Base-by-base conservation (phyloP, 2,329 filamentous ascomycete genomes). In the Colletotrichum sp. region DNA sequence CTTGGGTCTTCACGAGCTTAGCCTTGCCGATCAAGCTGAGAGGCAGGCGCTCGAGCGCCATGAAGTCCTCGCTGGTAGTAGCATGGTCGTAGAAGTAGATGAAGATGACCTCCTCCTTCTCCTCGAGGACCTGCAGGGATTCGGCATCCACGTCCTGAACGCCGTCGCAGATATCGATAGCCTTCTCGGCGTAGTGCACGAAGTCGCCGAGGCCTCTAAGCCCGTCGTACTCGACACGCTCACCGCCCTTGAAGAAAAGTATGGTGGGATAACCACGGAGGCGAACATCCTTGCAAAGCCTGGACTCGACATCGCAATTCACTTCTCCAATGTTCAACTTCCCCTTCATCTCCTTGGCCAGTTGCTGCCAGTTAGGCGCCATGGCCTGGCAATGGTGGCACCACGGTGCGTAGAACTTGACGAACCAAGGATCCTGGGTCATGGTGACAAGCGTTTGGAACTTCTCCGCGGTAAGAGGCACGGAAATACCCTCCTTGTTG, bases 361-460 rank as follows among this genome's bases (percentile, higher is more conserved):
- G 92, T 80, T 96, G 94, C 76, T 92, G 88, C 97, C 97, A 99
- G 78, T 92, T 96, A 4, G 97, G 94, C 43, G 94, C 95, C 90
- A 99, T 92, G 48, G 95, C 95, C 85, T 98, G 95, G 85, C 97
- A 99, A 85, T 99, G 97, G 79, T 93, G 92, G 84, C 97, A 99
- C 97, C 96, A 98, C 7, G 97, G 97, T 21, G 95, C 96, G 83
- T 98, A 98, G 83, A 99, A 98, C 85, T 99, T 99, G 89, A 99
- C 92, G 82, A 99, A 98, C 97, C 97, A 99, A 7, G 96, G 94
- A 77, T 98, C 96, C 77, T 94, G 92, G 0, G 95, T 96, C 83
- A 93, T 94, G 4, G 95, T 98, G 62, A 99, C 96, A 48, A 94
- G 88, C 73, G 91, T 92, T 82, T 97, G 94, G 87, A 99, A 99